Evolutionary conservation across 257 asterid species (phyloP).

Genomic region (Plantago ovata): DNA sequence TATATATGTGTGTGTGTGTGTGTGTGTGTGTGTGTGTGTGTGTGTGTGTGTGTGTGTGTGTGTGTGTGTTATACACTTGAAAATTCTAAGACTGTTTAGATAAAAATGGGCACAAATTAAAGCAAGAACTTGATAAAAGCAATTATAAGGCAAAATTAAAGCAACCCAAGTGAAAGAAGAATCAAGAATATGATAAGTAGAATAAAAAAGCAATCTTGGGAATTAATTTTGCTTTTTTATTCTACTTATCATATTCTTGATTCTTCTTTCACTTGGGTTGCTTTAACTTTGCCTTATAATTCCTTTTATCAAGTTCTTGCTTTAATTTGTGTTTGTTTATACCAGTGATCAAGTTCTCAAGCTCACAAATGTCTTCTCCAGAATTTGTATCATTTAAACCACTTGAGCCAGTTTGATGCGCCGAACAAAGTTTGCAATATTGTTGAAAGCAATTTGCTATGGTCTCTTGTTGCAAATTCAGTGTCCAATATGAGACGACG

Average conservation of each 20-base stretch:
- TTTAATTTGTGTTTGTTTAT: not conserved
- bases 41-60: too few relatives aligned
- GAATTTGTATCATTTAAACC: too few relatives aligned
- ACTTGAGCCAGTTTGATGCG: too few relatives aligned
- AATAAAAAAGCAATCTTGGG: not conserved
- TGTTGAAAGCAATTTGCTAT: too few relatives aligned
- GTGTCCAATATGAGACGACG: too few relatives aligned
- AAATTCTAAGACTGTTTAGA: too few relatives aligned
- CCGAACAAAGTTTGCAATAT: too few relatives aligned
- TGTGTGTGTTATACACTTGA: too few relatives aligned
- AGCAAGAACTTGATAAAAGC: constrained; percentile 4
- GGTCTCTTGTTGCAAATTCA: too few relatives aligned
- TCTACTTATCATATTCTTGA: not conserved
- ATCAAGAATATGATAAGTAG: not conserved
- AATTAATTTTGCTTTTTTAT: not conserved
- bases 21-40: too few relatives aligned
- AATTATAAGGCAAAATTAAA: not conserved
- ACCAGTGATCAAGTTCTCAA: too few relatives aligned
- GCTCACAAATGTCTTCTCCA: not conserved
- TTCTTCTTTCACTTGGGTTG: not conserved
- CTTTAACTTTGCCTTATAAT: not conserved
- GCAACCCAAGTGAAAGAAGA: not conserved
- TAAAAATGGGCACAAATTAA: not conserved
- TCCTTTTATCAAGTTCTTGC: constrained; percentile 4
- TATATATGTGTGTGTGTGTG: too few relatives aligned